Percentiles rank a stretch among this genome's conserved stretches.
Conservation (phyloP, 164 flowering plant species). For the Piper longum region DNA sequence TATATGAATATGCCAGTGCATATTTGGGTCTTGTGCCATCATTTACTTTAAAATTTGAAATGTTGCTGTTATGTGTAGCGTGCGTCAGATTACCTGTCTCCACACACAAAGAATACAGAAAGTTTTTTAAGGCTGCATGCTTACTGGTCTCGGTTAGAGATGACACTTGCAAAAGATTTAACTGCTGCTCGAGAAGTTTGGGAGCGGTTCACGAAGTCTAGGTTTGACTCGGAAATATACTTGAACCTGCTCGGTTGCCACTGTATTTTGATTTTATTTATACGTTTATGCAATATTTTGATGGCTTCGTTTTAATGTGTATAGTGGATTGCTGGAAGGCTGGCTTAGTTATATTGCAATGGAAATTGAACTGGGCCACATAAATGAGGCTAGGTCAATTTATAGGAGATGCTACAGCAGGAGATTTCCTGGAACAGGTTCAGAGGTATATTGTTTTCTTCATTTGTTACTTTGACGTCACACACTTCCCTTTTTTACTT, state of each 20-base stretch:
- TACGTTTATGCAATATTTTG: neutral
- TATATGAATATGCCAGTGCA: too few relatives aligned
- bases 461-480: neutral
- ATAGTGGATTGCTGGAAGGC: slow-evolving; percentile 68
- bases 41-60: neutral
- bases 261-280: neutral
- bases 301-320: neutral
- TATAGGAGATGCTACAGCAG: slow-evolving; percentile 83
- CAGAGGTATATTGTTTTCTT: slow-evolving; percentile 44
- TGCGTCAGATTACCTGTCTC: slow-evolving; percentile 69
- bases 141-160: slow-evolving; percentile 87
- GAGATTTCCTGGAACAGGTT: slow-evolving; percentile 67
- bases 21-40: too few relatives aligned
- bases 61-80: slow-evolving; percentile 24
- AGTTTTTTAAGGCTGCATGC: slow-evolving; percentile 45
- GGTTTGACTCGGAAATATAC: slow-evolving; percentile 22
- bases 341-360: slow-evolving; percentile 74
- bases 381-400: slow-evolving; percentile 67
- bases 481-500: neutral
- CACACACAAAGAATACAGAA: slow-evolving; percentile 46
- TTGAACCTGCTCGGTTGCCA: neutral
- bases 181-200: slow-evolving; percentile 86
- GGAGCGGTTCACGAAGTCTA: slow-evolving; percentile 78
- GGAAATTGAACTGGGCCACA: slow-evolving; percentile 63
- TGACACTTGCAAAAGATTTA: slow-evolving; percentile 46